These are phyloP conservation scores for Diaporthe sp. DNA, from an alignment of 2,329 filamentous ascomycete genomes.

Conservation along the genomic window DNA sequence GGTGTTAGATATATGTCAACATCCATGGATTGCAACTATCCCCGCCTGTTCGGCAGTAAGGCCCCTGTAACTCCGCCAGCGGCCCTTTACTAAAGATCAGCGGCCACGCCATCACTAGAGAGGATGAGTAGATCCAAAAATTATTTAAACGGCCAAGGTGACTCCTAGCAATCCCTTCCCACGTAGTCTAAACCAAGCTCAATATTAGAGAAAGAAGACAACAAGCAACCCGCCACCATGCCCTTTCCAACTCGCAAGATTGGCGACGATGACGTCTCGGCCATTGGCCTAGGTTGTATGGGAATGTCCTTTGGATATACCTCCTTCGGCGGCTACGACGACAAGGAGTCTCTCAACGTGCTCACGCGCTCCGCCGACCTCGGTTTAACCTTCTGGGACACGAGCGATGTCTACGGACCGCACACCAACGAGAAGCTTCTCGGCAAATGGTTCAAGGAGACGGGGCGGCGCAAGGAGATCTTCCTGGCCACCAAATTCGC, in stretches of 20 bases:
- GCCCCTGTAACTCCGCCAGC: constrained; percentile 10
- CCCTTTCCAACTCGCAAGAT: constrained; percentile 29
- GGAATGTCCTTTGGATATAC: constrained; percentile 33
- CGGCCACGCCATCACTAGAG: neutral
- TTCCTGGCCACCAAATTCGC: constrained; percentile 56
- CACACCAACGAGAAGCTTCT: constrained; percentile 51
- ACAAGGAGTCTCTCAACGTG: constrained; percentile 36
- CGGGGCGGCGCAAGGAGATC: constrained; percentile 54
- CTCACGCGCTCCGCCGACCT: constrained; percentile 38
- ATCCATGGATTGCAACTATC: constrained; percentile 1
- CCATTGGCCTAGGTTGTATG: constrained; percentile 34
- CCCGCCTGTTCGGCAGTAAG: constrained; percentile 9
- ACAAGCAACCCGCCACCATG: neutral
- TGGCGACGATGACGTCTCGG: constrained; percentile 33
- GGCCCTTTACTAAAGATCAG: neutral
- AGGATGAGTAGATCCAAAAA: neutral
- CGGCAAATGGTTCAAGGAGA: constrained; percentile 55
- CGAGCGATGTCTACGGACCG: constrained; percentile 31
- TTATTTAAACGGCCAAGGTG: neutral
- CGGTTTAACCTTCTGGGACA: constrained; percentile 38
- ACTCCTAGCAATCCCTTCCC: neutral
- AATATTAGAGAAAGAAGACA: neutral
- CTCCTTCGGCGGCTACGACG: constrained; percentile 34
- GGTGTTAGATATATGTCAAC: neutral
- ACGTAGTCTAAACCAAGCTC: neutral